Evolutionary conservation across 208 protist genomes (phyloP).

Genomic region (Wallacemonas sp.): DNA sequence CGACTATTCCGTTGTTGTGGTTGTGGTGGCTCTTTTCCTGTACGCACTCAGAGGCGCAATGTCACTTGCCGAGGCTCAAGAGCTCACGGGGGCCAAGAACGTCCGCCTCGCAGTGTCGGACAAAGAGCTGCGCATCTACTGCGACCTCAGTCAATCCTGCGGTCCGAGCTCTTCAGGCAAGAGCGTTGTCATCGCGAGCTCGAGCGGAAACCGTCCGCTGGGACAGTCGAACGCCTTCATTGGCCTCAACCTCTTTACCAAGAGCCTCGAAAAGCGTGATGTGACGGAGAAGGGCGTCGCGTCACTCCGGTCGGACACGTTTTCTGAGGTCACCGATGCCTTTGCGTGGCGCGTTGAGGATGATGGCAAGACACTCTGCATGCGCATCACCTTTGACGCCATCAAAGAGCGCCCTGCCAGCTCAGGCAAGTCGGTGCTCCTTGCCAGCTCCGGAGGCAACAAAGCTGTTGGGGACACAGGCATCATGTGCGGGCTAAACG

Average conservation of each 20-base stretch:
- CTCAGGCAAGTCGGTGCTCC: conserved; percentile 68
- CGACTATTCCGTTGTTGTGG: too few relatives aligned
- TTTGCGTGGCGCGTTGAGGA: conserved; percentile 26
- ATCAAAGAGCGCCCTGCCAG: conserved; percentile 40
- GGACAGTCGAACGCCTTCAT: conserved; percentile 71
- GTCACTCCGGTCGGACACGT: conserved; percentile 26
- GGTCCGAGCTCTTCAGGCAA: conserved; percentile 67
- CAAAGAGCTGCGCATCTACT: conserved; percentile 52
- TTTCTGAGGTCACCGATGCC: conserved; percentile 17
- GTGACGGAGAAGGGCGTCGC: conserved; percentile 29
- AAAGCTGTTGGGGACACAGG: conserved; percentile 69
- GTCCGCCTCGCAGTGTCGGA: conserved; percentile 34
- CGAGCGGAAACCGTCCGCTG: conserved; percentile 76
- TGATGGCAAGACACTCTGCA: conserved; percentile 49
- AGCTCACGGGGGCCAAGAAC: conserved; percentile 58
- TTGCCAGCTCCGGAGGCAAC: conserved; percentile 69
- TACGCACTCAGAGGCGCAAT: too few relatives aligned
- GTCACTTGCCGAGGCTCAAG: neutral
- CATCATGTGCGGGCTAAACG: conserved; percentile 73
- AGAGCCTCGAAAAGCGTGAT: conserved; percentile 36
- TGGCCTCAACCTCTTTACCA: conserved; percentile 80
- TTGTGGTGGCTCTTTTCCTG: too few relatives aligned
- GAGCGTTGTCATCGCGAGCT: conserved; percentile 65
- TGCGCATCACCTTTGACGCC: conserved; percentile 58
- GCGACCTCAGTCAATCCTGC: conserved; percentile 62